Evolutionary conservation across 2,329 filamentous ascomycete genomes (phyloP).

Genomic region (Epichloe glyceriae): DNA sequence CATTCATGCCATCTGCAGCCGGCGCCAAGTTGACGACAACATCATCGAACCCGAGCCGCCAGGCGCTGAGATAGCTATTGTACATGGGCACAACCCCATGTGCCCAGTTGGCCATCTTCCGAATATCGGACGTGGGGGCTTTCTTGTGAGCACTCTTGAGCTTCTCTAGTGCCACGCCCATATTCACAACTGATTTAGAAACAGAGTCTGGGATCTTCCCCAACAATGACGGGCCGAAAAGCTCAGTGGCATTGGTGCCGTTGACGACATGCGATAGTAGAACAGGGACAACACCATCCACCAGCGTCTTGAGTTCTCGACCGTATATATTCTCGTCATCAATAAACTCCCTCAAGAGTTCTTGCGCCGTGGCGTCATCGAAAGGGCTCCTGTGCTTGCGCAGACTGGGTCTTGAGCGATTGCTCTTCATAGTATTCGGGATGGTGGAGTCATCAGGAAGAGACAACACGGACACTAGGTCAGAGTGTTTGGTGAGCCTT

Average conservation of each 20-base stretch:
- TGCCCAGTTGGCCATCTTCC: slow-evolving; percentile 69
- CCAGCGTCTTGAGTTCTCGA: slow-evolving; percentile 80
- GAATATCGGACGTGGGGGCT: slow-evolving; percentile 60
- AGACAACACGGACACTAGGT: slow-evolving; percentile 86
- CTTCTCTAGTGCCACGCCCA: slow-evolving; percentile 83
- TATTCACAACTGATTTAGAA: slow-evolving; percentile 80
- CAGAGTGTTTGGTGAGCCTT: slow-evolving; percentile 79
- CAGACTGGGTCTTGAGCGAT: slow-evolving; percentile 66
- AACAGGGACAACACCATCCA: slow-evolving; percentile 90
- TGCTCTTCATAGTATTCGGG: slow-evolving; percentile 51
- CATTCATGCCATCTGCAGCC: slow-evolving; percentile 37
- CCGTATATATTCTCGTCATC: slow-evolving; percentile 81
- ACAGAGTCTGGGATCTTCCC: slow-evolving; percentile 44
- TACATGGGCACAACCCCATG: slow-evolving; percentile 68
- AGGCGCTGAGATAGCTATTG: slow-evolving; percentile 70
- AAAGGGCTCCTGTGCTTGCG: slow-evolving; percentile 57
- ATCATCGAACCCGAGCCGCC: slow-evolving; percentile 89
- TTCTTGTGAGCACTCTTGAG: slow-evolving; percentile 68
- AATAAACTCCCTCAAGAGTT: slow-evolving; percentile 67
- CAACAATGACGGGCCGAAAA: slow-evolving; percentile 45
- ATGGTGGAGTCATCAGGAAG: slow-evolving; percentile 45
- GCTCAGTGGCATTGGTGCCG: slow-evolving; percentile 48
- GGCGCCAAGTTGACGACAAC: slow-evolving; percentile 87
- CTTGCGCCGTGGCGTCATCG: slow-evolving; percentile 55
- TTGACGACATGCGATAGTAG: slow-evolving; percentile 75